phyloP scores from a whole-genome alignment of 441 rosid species.

The Bruguiera hainesii region DNA sequence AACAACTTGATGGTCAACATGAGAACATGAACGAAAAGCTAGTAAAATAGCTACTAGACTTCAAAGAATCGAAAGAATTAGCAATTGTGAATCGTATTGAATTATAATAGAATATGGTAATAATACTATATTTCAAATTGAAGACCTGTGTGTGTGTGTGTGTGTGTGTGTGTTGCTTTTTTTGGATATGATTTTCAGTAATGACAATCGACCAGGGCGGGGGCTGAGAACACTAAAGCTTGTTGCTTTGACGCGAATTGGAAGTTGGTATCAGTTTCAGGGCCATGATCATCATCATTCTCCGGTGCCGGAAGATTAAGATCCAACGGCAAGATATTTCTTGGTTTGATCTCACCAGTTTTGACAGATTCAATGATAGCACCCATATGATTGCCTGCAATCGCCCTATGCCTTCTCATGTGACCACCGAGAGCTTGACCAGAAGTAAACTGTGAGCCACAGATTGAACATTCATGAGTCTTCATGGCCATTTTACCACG shows the following conservation, averaged over 20 bases:
- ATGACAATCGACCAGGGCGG: slow-evolving; percentile 88
- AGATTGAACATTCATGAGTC: slow-evolving; percentile 77
- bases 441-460: slow-evolving; percentile 80
- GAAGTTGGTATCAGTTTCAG: slow-evolving; percentile 39
- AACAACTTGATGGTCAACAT: slow-evolving; percentile 42
- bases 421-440: slow-evolving; percentile 99
- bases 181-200: slow-evolving; percentile 31
- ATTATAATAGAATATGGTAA: not conserved
- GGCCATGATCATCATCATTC: slow-evolving; percentile 42
- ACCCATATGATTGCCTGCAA: slow-evolving; percentile 16
- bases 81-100: slow-evolving; percentile 20
- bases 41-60: not conserved
- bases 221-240: slow-evolving; percentile 46
- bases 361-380: slow-evolving; percentile 1
- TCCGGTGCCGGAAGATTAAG: slow-evolving; percentile 97
- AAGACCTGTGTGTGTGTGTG: not conserved
- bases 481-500: slow-evolving; percentile 35
- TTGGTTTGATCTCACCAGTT: slow-evolving; percentile 33
- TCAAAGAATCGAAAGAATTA: slow-evolving; percentile 27
- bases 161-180: not conserved
- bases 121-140: slow-evolving; percentile 36
- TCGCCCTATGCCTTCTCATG: slow-evolving; percentile 82
- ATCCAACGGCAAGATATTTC: slow-evolving; percentile 58
- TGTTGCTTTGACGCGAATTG: slow-evolving; percentile 44
- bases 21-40: slow-evolving; percentile 5